A percentile compares a stretch with the other conserved stretches of the same genome.
Evolutionary conservation across 1,284 basidiomycete genomes (phyloP).

Genomic region (Garcileccinum viscosum): DNA sequence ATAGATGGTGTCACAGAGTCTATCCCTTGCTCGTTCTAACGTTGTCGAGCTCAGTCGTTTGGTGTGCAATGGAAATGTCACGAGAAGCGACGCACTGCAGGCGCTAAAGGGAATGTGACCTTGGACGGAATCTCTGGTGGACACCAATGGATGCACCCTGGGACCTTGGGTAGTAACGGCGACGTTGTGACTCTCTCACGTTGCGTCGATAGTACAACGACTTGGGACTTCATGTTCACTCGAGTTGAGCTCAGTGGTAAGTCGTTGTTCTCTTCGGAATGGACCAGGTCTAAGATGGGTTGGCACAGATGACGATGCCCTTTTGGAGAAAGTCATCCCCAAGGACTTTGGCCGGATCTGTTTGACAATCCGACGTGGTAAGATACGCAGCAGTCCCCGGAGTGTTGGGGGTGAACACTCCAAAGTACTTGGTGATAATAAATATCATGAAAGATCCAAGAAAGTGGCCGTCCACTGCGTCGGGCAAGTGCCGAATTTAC

Average conservation of each 20-base stretch:
- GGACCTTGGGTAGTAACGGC: not conserved
- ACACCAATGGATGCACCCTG: rapidly evolving
- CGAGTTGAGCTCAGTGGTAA: slow-evolving; percentile 21
- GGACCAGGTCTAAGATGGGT: not conserved
- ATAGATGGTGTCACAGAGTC: too few species aligned
- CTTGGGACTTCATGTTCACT: slow-evolving; percentile 23
- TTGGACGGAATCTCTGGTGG: slow-evolving; percentile 13
- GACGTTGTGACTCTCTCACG: not conserved
- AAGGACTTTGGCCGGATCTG: slow-evolving; percentile 21
- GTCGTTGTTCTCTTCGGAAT: not conserved
- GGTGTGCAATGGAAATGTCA: slow-evolving; percentile 17
- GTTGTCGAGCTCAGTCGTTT: slow-evolving; percentile 14
- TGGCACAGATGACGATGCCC: slow-evolving; percentile 26
- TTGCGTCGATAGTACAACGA: not conserved
- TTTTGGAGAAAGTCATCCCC: slow-evolving; percentile 17
- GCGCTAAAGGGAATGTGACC: rapidly evolving
- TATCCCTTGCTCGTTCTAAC: not conserved
- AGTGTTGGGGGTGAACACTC: rapidly evolving
- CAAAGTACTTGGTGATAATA: not conserved
- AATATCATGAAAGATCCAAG: slow-evolving; percentile 19
- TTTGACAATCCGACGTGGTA: slow-evolving; percentile 9
- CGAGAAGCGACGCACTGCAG: not conserved
- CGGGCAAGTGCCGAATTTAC: slow-evolving; percentile 5
- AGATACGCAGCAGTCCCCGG: not conserved
- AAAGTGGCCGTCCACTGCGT: slow-evolving; percentile 24